A percentile compares a stretch with the other conserved stretches of the same genome.
Evolutionary conservation across 352 stramenopile genomes (phyloP).

Genomic region (Aphanomyces invadans): DNA sequence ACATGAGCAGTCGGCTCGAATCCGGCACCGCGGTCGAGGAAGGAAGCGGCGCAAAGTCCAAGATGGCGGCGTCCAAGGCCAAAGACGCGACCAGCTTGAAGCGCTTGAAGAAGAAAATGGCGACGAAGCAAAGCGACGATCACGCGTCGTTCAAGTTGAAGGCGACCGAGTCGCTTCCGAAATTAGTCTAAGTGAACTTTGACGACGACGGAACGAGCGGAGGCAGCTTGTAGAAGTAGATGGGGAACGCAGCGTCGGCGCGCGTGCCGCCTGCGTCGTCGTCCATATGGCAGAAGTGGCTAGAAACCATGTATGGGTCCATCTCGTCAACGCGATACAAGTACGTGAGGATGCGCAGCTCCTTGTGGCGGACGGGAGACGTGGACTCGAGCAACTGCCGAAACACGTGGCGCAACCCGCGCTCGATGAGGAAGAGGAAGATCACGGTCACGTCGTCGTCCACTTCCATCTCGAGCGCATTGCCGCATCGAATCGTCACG

Average conservation of each 20-base stretch:
- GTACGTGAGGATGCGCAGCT: slow-evolving; percentile 65
- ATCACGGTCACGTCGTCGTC: slow-evolving; percentile 57
- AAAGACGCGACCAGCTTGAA: slow-evolving; percentile 3
- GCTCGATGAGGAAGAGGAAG: slow-evolving; percentile 76
- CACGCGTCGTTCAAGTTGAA: neutral
- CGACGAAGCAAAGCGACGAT: neutral
- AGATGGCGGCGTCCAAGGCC: slow-evolving; percentile 8
- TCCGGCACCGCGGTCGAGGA: too few relatives aligned
- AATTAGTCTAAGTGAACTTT: too few relatives aligned
- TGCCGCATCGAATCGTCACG: slow-evolving; percentile 58
- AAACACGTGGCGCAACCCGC: slow-evolving; percentile 46
- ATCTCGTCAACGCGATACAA: slow-evolving; percentile 57
- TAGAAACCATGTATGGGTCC: slow-evolving; percentile 42
- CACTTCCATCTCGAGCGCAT: slow-evolving; percentile 63
- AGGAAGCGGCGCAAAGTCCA: too few relatives aligned
- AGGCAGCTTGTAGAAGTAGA: slow-evolving; percentile 69
- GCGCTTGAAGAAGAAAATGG: neutral
- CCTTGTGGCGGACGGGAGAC: slow-evolving; percentile 34
- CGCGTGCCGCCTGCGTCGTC: neutral
- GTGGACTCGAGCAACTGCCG: slow-evolving; percentile 43
- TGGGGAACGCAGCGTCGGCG: slow-evolving; percentile 47
- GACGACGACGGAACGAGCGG: neutral
- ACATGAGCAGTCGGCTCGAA: neutral
- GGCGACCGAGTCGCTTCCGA: neutral
- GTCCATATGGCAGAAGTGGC: slow-evolving; percentile 30